phyloP scores from a whole-genome alignment of 2,329 filamentous ascomycete genomes.

The Cladosporium cucumerinum region DNA sequence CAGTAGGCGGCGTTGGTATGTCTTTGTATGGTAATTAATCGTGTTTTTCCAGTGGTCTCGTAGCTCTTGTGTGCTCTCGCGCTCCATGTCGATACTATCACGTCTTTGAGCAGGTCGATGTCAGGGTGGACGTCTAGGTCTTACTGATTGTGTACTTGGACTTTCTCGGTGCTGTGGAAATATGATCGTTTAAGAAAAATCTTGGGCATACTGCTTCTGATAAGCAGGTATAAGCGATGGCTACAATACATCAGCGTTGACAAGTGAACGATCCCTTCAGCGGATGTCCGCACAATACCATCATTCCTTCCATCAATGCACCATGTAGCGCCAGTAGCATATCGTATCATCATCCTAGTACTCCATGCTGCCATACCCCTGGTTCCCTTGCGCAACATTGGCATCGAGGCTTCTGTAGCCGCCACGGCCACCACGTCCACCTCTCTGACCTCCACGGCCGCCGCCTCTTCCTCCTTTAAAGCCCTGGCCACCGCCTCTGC shows the following conservation, averaged over 20 bases:
- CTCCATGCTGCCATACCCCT: constrained; percentile 36
- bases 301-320: background rate
- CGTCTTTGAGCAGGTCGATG: background rate
- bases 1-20: background rate
- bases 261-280: background rate
- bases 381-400: constrained; percentile 33
- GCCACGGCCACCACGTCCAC: constrained; percentile 30
- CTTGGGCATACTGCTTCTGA: background rate
- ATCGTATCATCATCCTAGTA: constrained; percentile 24
- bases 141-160: background rate
- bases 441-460: constrained; percentile 26
- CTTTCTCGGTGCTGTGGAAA: background rate
- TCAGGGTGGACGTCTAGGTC: background rate
- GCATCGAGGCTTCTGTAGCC: constrained; percentile 46
- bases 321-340: background rate
- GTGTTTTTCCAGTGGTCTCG: background rate
- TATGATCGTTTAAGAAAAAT: background rate
- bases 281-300: background rate
- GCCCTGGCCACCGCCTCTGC: constrained; percentile 42
- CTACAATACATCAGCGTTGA: background rate
- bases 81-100: background rate
- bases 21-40: background rate
- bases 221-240: background rate
- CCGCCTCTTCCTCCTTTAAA: constrained; percentile 24
- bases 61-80: background rate